phyloP scores from a whole-genome alignment of 2,329 filamentous ascomycete species.

The Pseudogymnoascus destructans region DNA sequence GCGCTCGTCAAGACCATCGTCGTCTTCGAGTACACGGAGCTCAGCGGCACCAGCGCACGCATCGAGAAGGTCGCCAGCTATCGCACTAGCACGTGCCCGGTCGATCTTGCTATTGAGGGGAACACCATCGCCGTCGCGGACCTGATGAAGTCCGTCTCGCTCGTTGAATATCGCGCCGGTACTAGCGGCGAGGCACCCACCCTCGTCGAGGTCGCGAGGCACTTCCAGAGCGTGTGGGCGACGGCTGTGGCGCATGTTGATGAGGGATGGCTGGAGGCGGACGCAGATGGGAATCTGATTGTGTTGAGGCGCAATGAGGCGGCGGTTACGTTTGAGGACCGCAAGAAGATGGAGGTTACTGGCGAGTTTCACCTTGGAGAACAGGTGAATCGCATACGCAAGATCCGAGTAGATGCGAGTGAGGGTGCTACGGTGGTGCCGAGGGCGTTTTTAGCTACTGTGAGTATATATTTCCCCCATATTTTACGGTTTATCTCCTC shows the following conservation, averaged over 20 bases:
- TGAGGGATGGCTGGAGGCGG: constrained; percentile 67
- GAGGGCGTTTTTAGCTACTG: constrained; percentile 77
- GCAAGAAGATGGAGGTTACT: constrained; percentile 54
- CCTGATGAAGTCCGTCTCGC: constrained; percentile 80
- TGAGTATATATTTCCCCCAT: constrained; percentile 33
- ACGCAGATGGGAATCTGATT: constrained; percentile 77
- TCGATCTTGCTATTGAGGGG: constrained; percentile 63
- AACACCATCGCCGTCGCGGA: constrained; percentile 75
- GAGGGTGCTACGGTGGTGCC: constrained; percentile 59
- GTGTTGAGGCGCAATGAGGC: constrained; percentile 62
- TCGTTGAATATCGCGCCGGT: constrained; percentile 58
- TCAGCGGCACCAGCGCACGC: constrained; percentile 39
- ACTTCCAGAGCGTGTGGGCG: constrained; percentile 70
- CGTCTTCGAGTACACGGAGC: constrained; percentile 42
- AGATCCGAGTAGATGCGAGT: constrained; percentile 53
- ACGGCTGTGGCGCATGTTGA: constrained; percentile 65
- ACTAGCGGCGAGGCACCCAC: constrained; percentile 43
- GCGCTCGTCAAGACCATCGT: constrained; percentile 80
- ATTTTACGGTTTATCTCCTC: not conserved
- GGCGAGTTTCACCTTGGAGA: constrained; percentile 81
- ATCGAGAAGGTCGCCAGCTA: constrained; percentile 64
- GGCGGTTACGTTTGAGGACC: constrained; percentile 64
- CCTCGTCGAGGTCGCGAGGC: constrained; percentile 62
- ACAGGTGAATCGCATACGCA: constrained; percentile 79
- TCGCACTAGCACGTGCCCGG: constrained; percentile 69